Conservation (phyloP, 352 stramenopile species). For the Phytophthora lateralis region DNA sequence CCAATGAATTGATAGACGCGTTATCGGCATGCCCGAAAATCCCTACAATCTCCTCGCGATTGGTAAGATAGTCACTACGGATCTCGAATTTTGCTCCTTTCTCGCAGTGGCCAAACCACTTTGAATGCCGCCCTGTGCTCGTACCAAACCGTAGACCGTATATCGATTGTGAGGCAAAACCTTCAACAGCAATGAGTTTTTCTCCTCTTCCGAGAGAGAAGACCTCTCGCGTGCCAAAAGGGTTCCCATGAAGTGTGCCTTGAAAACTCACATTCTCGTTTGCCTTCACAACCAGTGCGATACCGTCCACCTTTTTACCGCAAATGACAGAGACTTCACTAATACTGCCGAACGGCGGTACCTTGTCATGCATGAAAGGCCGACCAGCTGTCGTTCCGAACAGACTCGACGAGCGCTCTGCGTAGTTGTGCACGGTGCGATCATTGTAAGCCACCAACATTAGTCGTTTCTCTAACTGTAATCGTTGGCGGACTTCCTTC, state of each 20-base stretch:
- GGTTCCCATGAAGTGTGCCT: slow-evolving; percentile 64
- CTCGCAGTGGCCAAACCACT: slow-evolving; percentile 79
- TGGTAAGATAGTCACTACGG: slow-evolving; percentile 48
- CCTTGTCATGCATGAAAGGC: slow-evolving; percentile 66
- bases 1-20: slow-evolving; percentile 69
- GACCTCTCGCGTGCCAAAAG: slow-evolving; percentile 68
- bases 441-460: slow-evolving; percentile 79
- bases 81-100: slow-evolving; percentile 74
- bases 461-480: slow-evolving; percentile 75
- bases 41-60: slow-evolving; percentile 74
- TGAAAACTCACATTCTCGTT: slow-evolving; percentile 48
- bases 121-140: slow-evolving; percentile 58
- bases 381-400: slow-evolving; percentile 48
- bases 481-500: slow-evolving; percentile 51
- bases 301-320: slow-evolving; percentile 70
- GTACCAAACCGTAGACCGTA: slow-evolving; percentile 72
- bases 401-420: slow-evolving; percentile 55
- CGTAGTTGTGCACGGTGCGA: slow-evolving; percentile 69
- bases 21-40: slow-evolving; percentile 69
- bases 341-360: slow-evolving; percentile 69
- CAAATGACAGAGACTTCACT: slow-evolving; percentile 67
- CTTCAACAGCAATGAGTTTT: slow-evolving; percentile 66
- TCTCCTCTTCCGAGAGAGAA: slow-evolving; percentile 64
- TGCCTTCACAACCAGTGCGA: slow-evolving; percentile 67
- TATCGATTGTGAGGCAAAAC: slow-evolving; percentile 75